phyloP scores from a whole-genome alignment of 2,329 filamentous ascomycete species.

The Xenoacremonium recifei region DNA sequence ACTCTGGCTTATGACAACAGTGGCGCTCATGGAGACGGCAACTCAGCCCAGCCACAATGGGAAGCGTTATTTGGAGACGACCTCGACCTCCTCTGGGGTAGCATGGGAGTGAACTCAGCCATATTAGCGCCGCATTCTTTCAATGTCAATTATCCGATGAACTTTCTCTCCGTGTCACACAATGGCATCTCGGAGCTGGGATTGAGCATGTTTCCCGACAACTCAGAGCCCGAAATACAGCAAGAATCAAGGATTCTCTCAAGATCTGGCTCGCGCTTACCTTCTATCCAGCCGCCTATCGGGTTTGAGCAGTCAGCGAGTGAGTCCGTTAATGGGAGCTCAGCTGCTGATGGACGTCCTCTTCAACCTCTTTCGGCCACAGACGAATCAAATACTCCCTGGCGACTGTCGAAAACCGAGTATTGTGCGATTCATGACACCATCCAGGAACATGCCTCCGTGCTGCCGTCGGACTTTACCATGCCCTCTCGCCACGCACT shows the following conservation, averaged over 20 bases:
- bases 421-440: not conserved
- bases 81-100: not conserved
- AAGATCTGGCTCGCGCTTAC: not conserved
- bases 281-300: not conserved
- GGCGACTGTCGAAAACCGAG: not conserved
- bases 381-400: not conserved
- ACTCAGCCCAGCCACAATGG: not conserved
- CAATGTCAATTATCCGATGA: not conserved
- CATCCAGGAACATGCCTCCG: not conserved
- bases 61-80: not conserved
- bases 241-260: not conserved
- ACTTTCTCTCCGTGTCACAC: not conserved
- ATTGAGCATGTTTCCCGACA: not conserved
- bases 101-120: not conserved
- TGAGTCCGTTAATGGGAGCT: not conserved
- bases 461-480: constrained; percentile 1
- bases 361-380: not conserved
- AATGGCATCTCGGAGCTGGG: not conserved
- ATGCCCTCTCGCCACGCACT: constrained; percentile 11
- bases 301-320: too few relatives aligned
- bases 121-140: not conserved
- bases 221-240: not conserved
- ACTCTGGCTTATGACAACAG: too few relatives aligned
- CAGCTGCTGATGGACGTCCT: not conserved
- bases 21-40: too few relatives aligned